A percentile compares a stretch with the other conserved stretches of the same genome.
Conservation (phyloP, 768 basidiomycete species). For the Tylopilus subfusipes region DNA sequence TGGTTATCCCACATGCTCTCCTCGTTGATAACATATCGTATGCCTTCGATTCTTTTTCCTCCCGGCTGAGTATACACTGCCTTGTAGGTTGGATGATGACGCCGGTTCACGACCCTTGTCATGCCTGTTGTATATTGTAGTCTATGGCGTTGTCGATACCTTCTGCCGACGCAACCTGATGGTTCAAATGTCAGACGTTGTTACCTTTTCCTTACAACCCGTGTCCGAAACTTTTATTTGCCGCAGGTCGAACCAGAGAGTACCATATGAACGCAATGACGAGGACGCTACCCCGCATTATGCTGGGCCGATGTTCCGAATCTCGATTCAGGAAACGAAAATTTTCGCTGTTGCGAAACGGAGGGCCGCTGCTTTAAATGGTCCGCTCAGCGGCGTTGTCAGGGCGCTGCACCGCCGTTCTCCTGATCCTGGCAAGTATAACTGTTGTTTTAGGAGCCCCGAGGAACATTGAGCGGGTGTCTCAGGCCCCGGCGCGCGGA, state of each 20-base stretch:
- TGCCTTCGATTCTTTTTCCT: conserved; percentile 9
- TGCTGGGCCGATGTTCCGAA: conserved; percentile 25
- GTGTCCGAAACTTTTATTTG: background rate
- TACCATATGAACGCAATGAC: conserved; percentile 3
- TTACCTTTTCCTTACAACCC: conserved; percentile 14
- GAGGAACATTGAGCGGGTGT: conserved; percentile 6
- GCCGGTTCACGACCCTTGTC: conserved; percentile 16
- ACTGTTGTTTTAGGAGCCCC: conserved; percentile 10
- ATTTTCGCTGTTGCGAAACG: conserved; percentile 28
- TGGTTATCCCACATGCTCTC: conserved; percentile 16
- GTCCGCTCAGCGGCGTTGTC: conserved; percentile 30
- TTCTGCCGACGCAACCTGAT: conserved; percentile 20
- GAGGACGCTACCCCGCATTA: conserved; percentile 22
- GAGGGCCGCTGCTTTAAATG: conserved; percentile 27
- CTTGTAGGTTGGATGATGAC: conserved; percentile 27
- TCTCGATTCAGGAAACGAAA: conserved; percentile 25
- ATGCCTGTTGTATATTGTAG: conserved; percentile 30
- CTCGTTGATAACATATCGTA: conserved; percentile 12
- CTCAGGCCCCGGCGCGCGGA: conserved; percentile 21
- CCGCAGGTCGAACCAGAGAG: background rate
- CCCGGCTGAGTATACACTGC: conserved; percentile 23
- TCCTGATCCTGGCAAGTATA: conserved; percentile 7
- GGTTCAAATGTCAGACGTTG: conserved; percentile 19
- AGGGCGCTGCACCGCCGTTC: conserved; percentile 22
- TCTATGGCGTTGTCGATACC: conserved; percentile 29